Base-by-base conservation (phyloP, 2,329 filamentous ascomycete genomes). In the Sordariomycetes sp. region DNA sequence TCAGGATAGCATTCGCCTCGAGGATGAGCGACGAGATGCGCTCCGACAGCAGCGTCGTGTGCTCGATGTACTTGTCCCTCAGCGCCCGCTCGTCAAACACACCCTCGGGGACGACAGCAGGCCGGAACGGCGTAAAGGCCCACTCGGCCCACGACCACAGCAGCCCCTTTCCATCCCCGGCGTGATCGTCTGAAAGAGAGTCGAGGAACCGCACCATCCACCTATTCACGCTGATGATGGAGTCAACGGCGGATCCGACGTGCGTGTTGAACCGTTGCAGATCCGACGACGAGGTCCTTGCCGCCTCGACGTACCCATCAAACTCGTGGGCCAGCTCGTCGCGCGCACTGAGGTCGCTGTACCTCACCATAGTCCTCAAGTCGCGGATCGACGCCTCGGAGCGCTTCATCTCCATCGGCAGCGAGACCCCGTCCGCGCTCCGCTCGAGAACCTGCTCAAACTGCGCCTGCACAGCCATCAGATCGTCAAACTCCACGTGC, bases 351-450 rank as follows among this genome's bases (percentile, higher is more conserved):
- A 94, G 73, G 24, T 81, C 77, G 62, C 85, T 89, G 69, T 85
- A 83, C 45, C 81, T 77, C 36, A 95, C 86, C 52, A 90, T 76
- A 28, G 82, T 85, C 35, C 86, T 81, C 25, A 94, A 71, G 63
- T 91, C 88, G 48, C 88, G 80, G 39, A 94, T 84, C 1, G 85
- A 84, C 2, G 82, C 76, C 68, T 92, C 87, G 2, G 85, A 84
- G 10, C 82, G 79, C 71, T 90, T 91, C 83, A 94, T 90, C 62
- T 89, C 86, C 62, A 87, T 75, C 0, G 88, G 88, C 2, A 94
- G 71, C 1, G 81, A 82, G 1, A 84, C 80, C 1, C 84, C 81
- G 24, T 83, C 77, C 1, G 82, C 79, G 17, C 81, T 82, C 59
- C 82, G 80, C 62, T 88, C 81, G 3, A 94, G 71, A 1, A 94